These are phyloP conservation scores for Amanita subjunquillea DNA, from an alignment of 768 basidiomycete genomes.

Conservation along the genomic window DNA sequence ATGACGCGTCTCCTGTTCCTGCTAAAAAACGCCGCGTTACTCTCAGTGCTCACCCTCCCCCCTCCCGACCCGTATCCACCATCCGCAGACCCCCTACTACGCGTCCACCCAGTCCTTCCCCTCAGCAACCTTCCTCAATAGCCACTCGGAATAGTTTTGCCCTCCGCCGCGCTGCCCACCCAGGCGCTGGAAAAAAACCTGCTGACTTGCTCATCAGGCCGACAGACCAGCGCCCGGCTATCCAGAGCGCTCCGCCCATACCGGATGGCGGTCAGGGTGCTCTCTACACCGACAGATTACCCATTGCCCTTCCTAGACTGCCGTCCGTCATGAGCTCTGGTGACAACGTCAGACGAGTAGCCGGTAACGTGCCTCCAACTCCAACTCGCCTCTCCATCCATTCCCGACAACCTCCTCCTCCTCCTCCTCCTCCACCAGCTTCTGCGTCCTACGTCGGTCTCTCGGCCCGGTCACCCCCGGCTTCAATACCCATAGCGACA, in stretches of 20 bases:
- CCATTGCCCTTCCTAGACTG: conserved; percentile 61
- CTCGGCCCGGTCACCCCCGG: conserved; percentile 39
- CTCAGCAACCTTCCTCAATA: conserved; percentile 14
- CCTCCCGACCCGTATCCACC: conserved; percentile 10
- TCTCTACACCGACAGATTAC: conserved; percentile 33
- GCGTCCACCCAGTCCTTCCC: conserved; percentile 24
- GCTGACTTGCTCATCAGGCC: conserved; percentile 75
- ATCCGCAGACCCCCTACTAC: conserved; percentile 19
- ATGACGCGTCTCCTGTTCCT: conserved; percentile 26
- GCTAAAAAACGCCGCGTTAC: conserved; percentile 66
- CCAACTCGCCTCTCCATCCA: conserved; percentile 53
- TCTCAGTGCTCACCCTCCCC: conserved; percentile 23
- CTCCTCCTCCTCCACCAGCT: conserved; percentile 10
- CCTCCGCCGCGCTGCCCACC: conserved; percentile 56
- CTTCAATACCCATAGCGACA: conserved; percentile 59
- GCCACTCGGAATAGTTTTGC: conserved; percentile 49
- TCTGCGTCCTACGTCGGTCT: conserved; percentile 18
- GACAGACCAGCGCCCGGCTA: conserved; percentile 50
- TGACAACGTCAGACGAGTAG: conserved; percentile 37
- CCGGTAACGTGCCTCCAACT: conserved; percentile 60
- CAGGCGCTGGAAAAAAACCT: conserved; percentile 56
- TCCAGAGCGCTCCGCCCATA: conserved; percentile 71
- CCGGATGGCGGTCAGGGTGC: conserved; percentile 36
- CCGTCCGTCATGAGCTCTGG: conserved; percentile 36
- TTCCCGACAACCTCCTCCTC: conserved; percentile 16